Conservation (phyloP, 1,284 basidiomycete genomes). For the Calocybe gambosa region DNA sequence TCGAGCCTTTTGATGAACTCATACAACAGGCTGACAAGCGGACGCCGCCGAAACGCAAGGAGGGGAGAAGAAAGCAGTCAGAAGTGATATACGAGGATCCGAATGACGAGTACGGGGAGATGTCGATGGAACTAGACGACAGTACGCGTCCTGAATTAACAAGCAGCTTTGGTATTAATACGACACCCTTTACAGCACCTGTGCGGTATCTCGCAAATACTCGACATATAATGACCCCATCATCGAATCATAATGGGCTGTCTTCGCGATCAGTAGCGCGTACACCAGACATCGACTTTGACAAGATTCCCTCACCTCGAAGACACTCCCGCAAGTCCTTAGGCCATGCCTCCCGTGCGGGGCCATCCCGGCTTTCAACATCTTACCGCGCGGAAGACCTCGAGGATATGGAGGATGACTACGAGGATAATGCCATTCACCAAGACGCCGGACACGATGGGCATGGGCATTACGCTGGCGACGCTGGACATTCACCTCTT, state of each 20-base stretch:
- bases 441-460: conserved; percentile 6
- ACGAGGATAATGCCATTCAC: conserved; percentile 21
- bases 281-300: conserved; percentile 54
- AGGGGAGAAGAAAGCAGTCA: conserved; percentile 38
- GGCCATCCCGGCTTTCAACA: conserved; percentile 42
- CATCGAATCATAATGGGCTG: conserved; percentile 39
- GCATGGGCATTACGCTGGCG: conserved; percentile 26
- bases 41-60: conserved; percentile 51
- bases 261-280: conserved; percentile 48
- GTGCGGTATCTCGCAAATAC: conserved; percentile 50
- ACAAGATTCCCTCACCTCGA: conserved; percentile 62
- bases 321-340: conserved; percentile 31
- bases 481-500: conserved; percentile 23
- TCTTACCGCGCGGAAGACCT: conserved; percentile 24
- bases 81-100: conserved; percentile 27
- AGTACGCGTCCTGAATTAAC: conserved; percentile 23
- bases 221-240: conserved; percentile 40
- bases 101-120: conserved; percentile 58
- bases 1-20: conserved; percentile 75
- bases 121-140: conserved; percentile 68
- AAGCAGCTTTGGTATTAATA: neutral
- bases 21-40: conserved; percentile 63
- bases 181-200: conserved; percentile 30
- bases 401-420: conserved; percentile 24
- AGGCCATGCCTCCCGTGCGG: conserved; percentile 31